Percentiles rank a stretch among this genome's conserved stretches.
Conservation (phyloP, 2,329 filamentous ascomycete genomes). For the Cladosporium sp. region DNA sequence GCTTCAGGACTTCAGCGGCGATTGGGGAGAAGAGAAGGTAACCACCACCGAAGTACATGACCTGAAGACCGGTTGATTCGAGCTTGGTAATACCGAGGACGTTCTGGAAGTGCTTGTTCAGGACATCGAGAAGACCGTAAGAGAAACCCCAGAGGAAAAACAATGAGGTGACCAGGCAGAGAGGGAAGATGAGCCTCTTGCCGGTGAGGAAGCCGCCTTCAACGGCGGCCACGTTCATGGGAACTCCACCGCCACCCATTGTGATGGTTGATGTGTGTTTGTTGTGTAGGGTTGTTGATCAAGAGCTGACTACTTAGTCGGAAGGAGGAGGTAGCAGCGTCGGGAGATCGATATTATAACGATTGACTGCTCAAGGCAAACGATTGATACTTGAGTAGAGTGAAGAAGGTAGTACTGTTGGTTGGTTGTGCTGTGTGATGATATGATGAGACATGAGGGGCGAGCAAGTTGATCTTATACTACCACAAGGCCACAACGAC, state of each 20-base stretch:
- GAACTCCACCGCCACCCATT: constrained; percentile 41
- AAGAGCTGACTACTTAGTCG: neutral
- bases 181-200: constrained; percentile 46
- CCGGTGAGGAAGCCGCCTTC: constrained; percentile 41
- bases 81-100: constrained; percentile 37
- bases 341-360: too few species aligned
- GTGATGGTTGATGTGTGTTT: constrained; percentile 11
- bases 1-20: constrained; percentile 40
- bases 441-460: constrained; percentile 2
- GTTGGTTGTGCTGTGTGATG: constrained; percentile 5
- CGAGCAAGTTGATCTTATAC: constrained; percentile 13
- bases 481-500: neutral
- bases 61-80: constrained; percentile 41
- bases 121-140: constrained; percentile 33
- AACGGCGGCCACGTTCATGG: constrained; percentile 34
- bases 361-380: constrained; percentile 8
- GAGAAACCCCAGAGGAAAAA: constrained; percentile 44
- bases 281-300: neutral
- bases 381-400: neutral
- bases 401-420: neutral
- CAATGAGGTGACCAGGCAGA: constrained; percentile 44
- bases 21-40: constrained; percentile 40
- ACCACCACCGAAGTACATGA: constrained; percentile 41
- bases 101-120: constrained; percentile 36
- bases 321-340: neutral